Evolutionary conservation across 768 basidiomycete species (phyloP), one percentile per base, ranked within the genome.

Genomic region (Hygrocybe punicea): DNA sequence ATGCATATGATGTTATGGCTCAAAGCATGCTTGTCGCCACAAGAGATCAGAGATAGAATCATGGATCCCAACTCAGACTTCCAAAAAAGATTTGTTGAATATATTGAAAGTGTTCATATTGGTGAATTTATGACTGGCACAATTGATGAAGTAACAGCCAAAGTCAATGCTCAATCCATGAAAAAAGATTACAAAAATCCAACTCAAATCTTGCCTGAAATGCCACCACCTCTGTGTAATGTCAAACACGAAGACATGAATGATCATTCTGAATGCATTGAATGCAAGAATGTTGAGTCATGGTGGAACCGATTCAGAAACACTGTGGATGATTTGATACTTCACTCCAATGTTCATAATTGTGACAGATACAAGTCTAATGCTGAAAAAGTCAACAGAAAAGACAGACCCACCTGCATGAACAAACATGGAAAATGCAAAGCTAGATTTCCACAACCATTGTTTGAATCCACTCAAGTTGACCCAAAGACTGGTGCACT

Each of bases 1-100:
- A 40, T 75, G 2, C 75, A 78, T 58, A 19, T 71, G 21, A 33
- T 77, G 2, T 17, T 76, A 1, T 78, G 75, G 74, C 64, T 77
- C 1, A 23, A 46, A 29, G 62, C 64, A 11, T 54, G 57, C 1
- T 42, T 68, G 0, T 60, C 69, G 4, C 76, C 73, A 3, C 66
- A 76, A 52, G 64, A 75, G 37, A 74, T 76, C 6, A 34, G 67
- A 24, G 65, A 74, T 9, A 47, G 48, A 8, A 6, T 78, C 0
- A 49, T 67, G 23, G 56, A 60, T 23, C 17, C 49, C 4, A 62
- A 65, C 21, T 59, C 57, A 6, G 53, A 60, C 4, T 76, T 76
- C 50, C 62, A 65, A 39, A 47, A 56, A 3, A 46, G 45, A 2
- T 36, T 76, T 2, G 50, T 73, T 5, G 45, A 47, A 24, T 76